phyloP scores from a whole-genome alignment of 106 monocot species.

The Dioscorea alata region DNA sequence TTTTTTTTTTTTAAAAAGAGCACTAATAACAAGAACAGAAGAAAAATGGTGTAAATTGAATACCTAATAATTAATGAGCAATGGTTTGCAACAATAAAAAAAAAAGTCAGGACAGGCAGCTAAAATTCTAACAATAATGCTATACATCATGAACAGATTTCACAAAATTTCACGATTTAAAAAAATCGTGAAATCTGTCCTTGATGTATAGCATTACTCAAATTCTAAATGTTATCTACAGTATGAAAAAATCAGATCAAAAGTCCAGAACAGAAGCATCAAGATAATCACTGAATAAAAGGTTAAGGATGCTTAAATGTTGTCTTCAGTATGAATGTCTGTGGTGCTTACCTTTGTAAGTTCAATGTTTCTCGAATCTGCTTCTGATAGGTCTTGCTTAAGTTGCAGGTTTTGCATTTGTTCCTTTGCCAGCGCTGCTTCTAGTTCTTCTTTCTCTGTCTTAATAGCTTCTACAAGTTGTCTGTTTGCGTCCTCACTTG shows the following conservation, averaged over 20 bases:
- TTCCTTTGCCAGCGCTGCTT: conserved; percentile 50
- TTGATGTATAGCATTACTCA: too few relatives aligned
- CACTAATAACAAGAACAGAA: too few relatives aligned
- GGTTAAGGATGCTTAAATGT: neutral
- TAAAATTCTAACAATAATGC: too few relatives aligned
- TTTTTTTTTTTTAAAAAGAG: too few relatives aligned
- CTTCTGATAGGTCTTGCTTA: conserved; percentile 61
- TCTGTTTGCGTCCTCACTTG: conserved; percentile 34
- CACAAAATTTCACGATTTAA: too few relatives aligned
- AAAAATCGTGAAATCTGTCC: too few relatives aligned
- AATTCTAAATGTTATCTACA: neutral
- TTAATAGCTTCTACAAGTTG: conserved; percentile 30
- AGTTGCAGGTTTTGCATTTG: conserved; percentile 57
- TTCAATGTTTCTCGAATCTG: conserved; percentile 53
- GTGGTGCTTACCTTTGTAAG: conserved; percentile 56
- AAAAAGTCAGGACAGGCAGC: neutral
- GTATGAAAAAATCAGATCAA: neutral
- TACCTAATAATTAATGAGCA: neutral
- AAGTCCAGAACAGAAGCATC: neutral
- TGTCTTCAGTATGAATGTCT: neutral
- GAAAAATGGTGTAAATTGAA: too few relatives aligned
- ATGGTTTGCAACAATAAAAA: neutral
- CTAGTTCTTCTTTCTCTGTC: conserved; percentile 68
- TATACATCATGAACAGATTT: too few relatives aligned
- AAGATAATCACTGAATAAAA: neutral